Evolutionary conservation across 306 rosid genomes (phyloP).

Genomic region (Ziziphus jujuba): DNA sequence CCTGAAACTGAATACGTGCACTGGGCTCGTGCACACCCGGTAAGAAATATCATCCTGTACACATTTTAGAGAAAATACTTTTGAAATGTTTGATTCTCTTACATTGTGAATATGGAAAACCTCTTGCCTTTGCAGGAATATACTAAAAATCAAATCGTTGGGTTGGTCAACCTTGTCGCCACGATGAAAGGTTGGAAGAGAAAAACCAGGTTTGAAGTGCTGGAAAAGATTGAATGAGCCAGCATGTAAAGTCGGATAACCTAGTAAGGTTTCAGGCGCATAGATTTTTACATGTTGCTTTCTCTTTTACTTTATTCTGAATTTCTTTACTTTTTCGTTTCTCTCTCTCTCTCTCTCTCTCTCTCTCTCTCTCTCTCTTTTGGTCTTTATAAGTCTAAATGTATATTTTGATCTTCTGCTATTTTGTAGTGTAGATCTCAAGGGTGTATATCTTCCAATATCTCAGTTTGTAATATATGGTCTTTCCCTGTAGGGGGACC

Average conservation of each 20-base stretch:
- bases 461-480: conserved; percentile 40
- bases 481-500: conserved; percentile 35
- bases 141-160: conserved; percentile 75
- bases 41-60: conserved; percentile 38
- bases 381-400: conserved; percentile 28
- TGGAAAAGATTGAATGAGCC: conserved; percentile 90
- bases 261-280: conserved; percentile 20
- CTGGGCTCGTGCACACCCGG: conserved; percentile 93
- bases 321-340: conserved; percentile 21
- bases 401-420: conserved; percentile 39
- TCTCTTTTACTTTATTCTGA: conserved; percentile 8
- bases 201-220: conserved; percentile 81
- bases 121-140: conserved; percentile 66
- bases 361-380: no score
- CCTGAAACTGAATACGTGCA: conserved; percentile 94
- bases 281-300: conserved; percentile 15
- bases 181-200: conserved; percentile 98
- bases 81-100: not conserved
- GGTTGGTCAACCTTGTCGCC: conserved; percentile 92
- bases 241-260: conserved; percentile 11
- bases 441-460: conserved; percentile 34
- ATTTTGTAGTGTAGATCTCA: conserved; percentile 28
- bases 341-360: no score
- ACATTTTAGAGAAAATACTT: not conserved
- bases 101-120: not conserved